Percentiles rank a stretch among this genome's conserved stretches.
Evolutionary conservation across 768 basidiomycete genomes (phyloP).

Genomic region (Mycena indigotica): DNA sequence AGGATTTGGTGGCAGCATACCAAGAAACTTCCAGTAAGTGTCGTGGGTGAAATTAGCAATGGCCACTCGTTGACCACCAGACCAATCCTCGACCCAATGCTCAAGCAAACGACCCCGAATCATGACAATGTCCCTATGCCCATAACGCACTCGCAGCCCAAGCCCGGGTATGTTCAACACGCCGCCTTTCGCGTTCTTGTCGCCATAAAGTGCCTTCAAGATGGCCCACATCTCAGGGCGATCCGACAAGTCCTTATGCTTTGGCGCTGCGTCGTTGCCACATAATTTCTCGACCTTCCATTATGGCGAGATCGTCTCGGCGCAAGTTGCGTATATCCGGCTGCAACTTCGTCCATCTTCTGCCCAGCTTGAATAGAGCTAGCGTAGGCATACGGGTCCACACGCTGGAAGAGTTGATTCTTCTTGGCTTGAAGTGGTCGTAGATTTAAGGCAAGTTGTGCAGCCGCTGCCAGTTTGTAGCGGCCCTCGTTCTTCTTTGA

Average conservation of each 20-base stretch:
- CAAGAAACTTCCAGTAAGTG: neutral
- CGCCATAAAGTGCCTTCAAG: neutral
- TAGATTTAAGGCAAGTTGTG: neutral
- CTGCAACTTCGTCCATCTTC: neutral
- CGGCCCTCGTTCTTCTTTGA: no score
- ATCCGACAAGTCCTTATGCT: neutral
- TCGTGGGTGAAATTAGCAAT: constrained; percentile 9
- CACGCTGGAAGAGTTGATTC: neutral
- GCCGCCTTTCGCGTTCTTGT: neutral
- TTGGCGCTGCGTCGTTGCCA: neutral
- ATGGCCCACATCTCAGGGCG: neutral
- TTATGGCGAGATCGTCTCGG: neutral
- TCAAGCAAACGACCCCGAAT: neutral
- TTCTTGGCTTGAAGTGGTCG: neutral
- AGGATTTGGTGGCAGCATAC: neutral
- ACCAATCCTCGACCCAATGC: constrained; percentile 7
- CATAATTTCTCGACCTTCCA: constrained; percentile 5
- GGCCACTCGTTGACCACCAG: constrained; percentile 3
- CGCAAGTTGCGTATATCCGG: neutral
- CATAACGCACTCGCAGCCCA: constrained; percentile 1
- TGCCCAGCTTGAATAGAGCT: neutral
- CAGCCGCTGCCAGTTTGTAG: neutral
- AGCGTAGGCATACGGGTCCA: neutral
- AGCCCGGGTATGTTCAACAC: neutral
- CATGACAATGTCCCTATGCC: neutral